phyloP scores from a whole-genome alignment of 306 rosid genomes.

The Mimosa pudica region DNA sequence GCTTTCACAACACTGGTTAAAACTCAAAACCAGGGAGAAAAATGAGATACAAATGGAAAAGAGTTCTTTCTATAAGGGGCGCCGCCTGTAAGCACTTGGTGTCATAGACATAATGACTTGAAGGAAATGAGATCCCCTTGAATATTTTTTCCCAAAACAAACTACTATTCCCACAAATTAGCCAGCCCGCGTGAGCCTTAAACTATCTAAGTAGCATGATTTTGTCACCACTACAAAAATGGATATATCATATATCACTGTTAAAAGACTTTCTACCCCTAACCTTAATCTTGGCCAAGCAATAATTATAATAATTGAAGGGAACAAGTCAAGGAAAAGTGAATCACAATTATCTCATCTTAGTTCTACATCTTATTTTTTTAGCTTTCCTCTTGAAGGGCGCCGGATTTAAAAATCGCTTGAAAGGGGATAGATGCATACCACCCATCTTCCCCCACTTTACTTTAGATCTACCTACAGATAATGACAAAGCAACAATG shows the following conservation, averaged over 20 bases:
- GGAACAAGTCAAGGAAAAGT: background rate
- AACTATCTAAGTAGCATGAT: background rate
- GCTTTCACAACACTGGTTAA: no score
- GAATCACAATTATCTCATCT: conserved; percentile 14
- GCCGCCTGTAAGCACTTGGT: no score
- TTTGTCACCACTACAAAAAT: background rate
- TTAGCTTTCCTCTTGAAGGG: conserved; percentile 68
- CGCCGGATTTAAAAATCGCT: conserved; percentile 47
- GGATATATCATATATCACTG: background rate
- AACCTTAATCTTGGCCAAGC: conserved; percentile 6
- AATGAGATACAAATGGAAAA: no score
- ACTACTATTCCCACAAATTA: no score
- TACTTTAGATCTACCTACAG: conserved; percentile 52
- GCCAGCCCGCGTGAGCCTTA: no score
- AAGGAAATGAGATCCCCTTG: no score
- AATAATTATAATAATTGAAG: conserved; percentile 3
- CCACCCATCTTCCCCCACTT: conserved; percentile 48
- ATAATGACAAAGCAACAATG: conserved; percentile 21
- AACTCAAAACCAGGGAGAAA: no score
- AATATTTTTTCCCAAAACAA: no score
- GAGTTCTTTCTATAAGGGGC: no score
- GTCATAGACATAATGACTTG: no score
- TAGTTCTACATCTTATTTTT: conserved; percentile 44
- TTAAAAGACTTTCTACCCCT: background rate
- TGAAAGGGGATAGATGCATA: conserved; percentile 48